phyloP scores from a whole-genome alignment of 2,329 filamentous ascomycete species.

The Rhynchosporium secalis region DNA sequence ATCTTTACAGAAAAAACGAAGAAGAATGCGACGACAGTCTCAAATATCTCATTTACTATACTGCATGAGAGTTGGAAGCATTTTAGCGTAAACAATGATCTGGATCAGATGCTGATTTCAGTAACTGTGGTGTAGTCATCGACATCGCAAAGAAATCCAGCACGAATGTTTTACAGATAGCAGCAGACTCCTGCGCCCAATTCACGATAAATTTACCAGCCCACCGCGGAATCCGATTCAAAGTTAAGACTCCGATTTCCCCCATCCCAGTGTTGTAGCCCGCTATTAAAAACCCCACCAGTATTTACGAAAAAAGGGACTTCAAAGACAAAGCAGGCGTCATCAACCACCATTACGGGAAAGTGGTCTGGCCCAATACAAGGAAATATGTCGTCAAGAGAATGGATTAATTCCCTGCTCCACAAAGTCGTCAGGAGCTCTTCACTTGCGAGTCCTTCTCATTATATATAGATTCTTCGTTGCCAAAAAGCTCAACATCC shows the following conservation, averaged over 20 bases:
- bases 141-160: neutral
- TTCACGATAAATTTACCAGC: neutral
- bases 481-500: slow-evolving; percentile 73
- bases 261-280: slow-evolving; percentile 10
- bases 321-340: slow-evolving; percentile 22
- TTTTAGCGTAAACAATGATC: neutral
- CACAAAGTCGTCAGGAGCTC: slow-evolving; percentile 8
- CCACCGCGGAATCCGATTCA: neutral
- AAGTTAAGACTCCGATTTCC: slow-evolving; percentile 19
- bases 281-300: neutral
- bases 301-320: slow-evolving; percentile 26
- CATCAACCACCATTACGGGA: slow-evolving; percentile 6
- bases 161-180: neutral
- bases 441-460: slow-evolving; percentile 38
- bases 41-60: slow-evolving; percentile 1
- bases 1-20: neutral
- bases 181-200: neutral
- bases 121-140: no score
- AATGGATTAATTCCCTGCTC: slow-evolving; percentile 5
- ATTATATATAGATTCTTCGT: slow-evolving; percentile 56
- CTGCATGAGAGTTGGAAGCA: neutral
- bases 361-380: slow-evolving; percentile 6
- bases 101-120: no score
- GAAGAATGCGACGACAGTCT: neutral
- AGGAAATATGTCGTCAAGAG: neutral